Evolutionary conservation across 139 green algal genomes (phyloP), one percentile per base, ranked within the genome.

Genomic region (Auxenochlorella pyrenoidosa): DNA sequence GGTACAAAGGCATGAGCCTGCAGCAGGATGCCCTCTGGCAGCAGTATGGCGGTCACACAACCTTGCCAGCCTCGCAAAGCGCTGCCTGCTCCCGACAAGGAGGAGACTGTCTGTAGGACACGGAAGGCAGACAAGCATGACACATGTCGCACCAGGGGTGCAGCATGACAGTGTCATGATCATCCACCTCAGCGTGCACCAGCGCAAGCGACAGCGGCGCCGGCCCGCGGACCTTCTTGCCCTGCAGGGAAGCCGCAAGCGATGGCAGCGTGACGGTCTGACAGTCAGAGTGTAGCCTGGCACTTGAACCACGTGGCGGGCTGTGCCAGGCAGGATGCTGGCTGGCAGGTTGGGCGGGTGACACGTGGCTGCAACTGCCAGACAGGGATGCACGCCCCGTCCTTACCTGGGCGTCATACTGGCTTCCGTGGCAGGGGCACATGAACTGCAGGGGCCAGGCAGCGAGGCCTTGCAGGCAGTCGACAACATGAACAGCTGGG

Each of bases 401-500:
- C 90, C 99, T 93, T 95, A 94, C 97, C 90, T 98, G 89, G 43
- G 76, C 63, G 91, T 99, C 97, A 93, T 99, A 99, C 91, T 99
- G 98, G 43, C 96, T 99, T 77, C 98, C 98, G 91, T 99, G 98
- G 96, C 98, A 99, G 38, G 98, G 98, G 96, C 98, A 99, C 94
- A 97, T 98, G 95, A 99, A 99, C 96, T 63, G 54, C 54, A 63
- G 18, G 54, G 54, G 54, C 15, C 2, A 13, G 2, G 18, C 16
- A 24, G 54, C 54, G 16, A 13, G 54, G 8, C 6, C 3, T 63
- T 24, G 18, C 18, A 63, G 54, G 16, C 54, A 6, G 47, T 54
- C 6, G 47, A 54, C 10, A 63, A 63, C 54, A 63, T 22, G 54
- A 22, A 63, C 18, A 24, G 18, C 54, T 28, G 54, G 54, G 2